Evolutionary conservation across 352 stramenopile genomes (phyloP).

Genomic region (Phytophthora meadii): DNA sequence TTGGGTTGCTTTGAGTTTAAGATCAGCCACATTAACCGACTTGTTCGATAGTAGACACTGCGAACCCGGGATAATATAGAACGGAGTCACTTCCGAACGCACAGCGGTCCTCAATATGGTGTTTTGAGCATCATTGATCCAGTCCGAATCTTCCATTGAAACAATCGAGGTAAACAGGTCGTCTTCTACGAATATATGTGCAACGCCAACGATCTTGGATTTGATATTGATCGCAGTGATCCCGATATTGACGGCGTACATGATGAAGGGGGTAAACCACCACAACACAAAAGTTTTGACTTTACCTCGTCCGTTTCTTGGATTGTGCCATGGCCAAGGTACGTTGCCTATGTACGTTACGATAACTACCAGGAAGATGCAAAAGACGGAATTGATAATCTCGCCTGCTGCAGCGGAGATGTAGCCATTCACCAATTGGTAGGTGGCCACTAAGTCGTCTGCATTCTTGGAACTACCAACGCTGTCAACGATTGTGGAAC

Average conservation of each 20-base stretch:
- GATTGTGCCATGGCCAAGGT: too few species aligned
- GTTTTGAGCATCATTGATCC: too few species aligned
- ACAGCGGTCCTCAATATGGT: constrained; percentile 40
- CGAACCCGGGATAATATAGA: constrained; percentile 38
- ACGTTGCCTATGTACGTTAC: constrained; percentile 25
- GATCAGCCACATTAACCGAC: background rate
- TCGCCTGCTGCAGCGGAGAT: constrained; percentile 32
- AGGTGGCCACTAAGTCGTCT: constrained; percentile 42
- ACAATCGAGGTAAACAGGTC: background rate
- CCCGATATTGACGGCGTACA: too few species aligned
- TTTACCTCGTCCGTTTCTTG: too few species aligned
- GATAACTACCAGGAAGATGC: constrained; percentile 48
- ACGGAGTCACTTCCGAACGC: constrained; percentile 30
- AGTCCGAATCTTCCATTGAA: background rate
- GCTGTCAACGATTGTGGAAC: constrained; percentile 30
- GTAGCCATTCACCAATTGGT: constrained; percentile 49
- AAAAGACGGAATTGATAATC: constrained; percentile 35
- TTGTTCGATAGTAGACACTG: constrained; percentile 28
- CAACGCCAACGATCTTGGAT: too few species aligned
- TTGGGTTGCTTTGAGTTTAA: constrained; percentile 23
- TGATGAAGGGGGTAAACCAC: too few species aligned
- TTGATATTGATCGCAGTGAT: too few species aligned
- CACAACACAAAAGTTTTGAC: too few species aligned
- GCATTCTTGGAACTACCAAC: constrained; percentile 42
- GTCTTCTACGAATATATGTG: too few species aligned